Percentiles rank a stretch among this genome's conserved stretches.
Evolutionary conservation across 768 basidiomycete species (phyloP).

Genomic region (Tephrocybe sp.): DNA sequence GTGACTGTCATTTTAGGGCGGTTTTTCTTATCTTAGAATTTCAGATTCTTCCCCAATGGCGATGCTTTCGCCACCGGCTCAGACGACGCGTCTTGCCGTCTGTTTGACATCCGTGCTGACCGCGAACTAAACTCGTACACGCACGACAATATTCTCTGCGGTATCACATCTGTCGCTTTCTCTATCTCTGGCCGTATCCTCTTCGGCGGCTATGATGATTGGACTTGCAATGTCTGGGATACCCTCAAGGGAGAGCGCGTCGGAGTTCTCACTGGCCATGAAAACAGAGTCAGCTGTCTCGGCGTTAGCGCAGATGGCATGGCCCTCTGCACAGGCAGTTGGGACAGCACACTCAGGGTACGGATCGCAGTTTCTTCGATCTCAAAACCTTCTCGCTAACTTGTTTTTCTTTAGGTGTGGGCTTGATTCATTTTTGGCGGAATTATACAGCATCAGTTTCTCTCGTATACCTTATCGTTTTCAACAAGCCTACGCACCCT

Average conservation of each 20-base stretch:
- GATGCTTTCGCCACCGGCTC: constrained; percentile 99
- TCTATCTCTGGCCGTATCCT: constrained; percentile 96
- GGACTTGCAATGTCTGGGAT: constrained; percentile 99
- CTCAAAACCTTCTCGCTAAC: constrained; percentile 4
- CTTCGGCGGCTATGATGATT: constrained; percentile 99
- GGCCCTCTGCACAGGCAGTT: constrained; percentile 97
- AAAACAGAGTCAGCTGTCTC: constrained; percentile 96
- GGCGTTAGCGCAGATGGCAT: constrained; percentile 96
- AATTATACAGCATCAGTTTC: constrained; percentile 15
- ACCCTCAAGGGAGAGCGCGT: constrained; percentile 98
- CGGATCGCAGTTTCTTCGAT: constrained; percentile 23
- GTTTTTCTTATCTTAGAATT: constrained; percentile 11
- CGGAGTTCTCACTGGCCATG: constrained; percentile 95
- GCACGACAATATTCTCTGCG: constrained; percentile 98
- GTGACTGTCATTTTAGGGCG: constrained; percentile 5
- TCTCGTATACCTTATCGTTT: constrained; percentile 20
- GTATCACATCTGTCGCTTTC: constrained; percentile 98
- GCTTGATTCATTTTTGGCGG: constrained; percentile 48
- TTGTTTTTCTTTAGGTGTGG: constrained; percentile 63
- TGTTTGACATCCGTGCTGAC: constrained; percentile 98
- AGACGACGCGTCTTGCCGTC: constrained; percentile 96
- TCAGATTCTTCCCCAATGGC: constrained; percentile 98
- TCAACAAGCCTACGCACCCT: constrained; percentile 13
- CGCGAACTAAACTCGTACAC: constrained; percentile 96
- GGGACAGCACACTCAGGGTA: constrained; percentile 97